Evolutionary conservation across 2,329 filamentous ascomycete species (phyloP).

Genomic region (Hortaea werneckii): DNA sequence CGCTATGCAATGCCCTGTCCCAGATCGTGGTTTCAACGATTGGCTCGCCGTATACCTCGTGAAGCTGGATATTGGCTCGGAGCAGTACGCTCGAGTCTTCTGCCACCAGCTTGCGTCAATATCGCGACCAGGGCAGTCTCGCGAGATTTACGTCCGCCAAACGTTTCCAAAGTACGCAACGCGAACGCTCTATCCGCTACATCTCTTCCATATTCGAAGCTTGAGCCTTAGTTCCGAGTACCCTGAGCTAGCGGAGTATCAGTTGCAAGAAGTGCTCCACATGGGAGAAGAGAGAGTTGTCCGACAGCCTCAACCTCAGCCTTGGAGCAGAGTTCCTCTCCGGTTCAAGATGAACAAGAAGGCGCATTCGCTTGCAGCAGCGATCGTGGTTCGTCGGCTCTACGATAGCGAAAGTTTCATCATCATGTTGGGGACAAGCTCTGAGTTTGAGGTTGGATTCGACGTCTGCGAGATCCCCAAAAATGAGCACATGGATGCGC

Average conservation of each 20-base stretch:
- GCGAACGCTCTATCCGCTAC: not conserved
- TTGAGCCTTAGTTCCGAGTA: not conserved
- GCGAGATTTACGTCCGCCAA: not conserved
- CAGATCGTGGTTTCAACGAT: constrained; percentile 17
- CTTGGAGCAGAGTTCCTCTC: not conserved
- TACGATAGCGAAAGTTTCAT: constrained; percentile 5
- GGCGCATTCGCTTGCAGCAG: constrained; percentile 1
- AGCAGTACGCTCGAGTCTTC: constrained; percentile 16
- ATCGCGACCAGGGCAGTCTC: constrained; percentile 7
- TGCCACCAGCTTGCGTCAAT: constrained; percentile 6
- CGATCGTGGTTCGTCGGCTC: constrained; percentile 2
- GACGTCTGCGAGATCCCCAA: constrained; percentile 1
- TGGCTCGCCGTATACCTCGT: constrained; percentile 25
- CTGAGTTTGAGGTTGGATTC: constrained; percentile 7
- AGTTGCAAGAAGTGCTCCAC: not conserved
- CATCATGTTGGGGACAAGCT: constrained; percentile 7
- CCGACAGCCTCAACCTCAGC: not conserved
- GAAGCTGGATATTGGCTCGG: constrained; percentile 9
- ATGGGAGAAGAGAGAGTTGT: too few relatives aligned
- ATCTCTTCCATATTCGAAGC: not conserved
- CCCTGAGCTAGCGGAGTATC: not conserved
- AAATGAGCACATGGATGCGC: too few relatives aligned
- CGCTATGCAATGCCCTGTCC: constrained; percentile 23
- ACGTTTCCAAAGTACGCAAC: not conserved
- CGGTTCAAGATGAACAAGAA: not conserved